phyloP scores from a whole-genome alignment of 257 asterid genomes.

The Lycium barbarum region DNA sequence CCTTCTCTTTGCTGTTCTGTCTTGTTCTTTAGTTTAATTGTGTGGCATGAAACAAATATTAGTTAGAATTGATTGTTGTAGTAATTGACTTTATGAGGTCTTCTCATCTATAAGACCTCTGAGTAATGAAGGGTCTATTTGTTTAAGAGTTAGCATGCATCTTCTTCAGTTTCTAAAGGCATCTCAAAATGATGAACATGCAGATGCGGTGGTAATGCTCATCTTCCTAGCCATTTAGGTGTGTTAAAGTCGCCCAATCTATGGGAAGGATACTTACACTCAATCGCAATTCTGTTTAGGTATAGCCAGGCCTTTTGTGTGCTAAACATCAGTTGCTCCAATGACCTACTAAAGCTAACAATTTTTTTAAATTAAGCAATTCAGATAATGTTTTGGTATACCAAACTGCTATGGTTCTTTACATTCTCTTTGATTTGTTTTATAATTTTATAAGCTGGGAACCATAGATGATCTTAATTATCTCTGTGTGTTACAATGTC shows the following conservation, averaged over 20 bases:
- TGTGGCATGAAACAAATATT: not conserved
- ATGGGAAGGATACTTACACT: not conserved
- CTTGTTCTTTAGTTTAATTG: not conserved
- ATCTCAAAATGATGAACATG: not conserved
- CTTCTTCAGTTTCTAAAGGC: not conserved
- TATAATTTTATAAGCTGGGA: not conserved
- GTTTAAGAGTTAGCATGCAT: not conserved
- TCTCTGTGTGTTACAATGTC: constrained; percentile 3
- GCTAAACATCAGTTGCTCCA: not conserved
- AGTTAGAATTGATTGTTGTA: not conserved
- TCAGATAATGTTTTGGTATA: not conserved
- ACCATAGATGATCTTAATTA: not conserved
- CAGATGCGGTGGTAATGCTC: not conserved
- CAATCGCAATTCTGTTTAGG: not conserved
- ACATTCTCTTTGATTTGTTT: not conserved
- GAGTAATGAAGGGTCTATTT: not conserved
- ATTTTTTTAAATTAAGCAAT: not conserved
- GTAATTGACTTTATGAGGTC: not conserved
- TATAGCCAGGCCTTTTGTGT: constrained; percentile 1
- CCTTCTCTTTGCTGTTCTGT: not conserved
- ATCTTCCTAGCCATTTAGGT: not conserved
- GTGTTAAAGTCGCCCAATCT: not conserved
- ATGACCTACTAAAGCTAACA: not conserved
- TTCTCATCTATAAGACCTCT: not conserved
- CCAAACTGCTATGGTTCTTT: not conserved